Percentiles rank a stretch among this genome's conserved stretches.
Evolutionary conservation across 352 stramenopile genomes (phyloP).

Genomic region (Lagenidium giganteum): DNA sequence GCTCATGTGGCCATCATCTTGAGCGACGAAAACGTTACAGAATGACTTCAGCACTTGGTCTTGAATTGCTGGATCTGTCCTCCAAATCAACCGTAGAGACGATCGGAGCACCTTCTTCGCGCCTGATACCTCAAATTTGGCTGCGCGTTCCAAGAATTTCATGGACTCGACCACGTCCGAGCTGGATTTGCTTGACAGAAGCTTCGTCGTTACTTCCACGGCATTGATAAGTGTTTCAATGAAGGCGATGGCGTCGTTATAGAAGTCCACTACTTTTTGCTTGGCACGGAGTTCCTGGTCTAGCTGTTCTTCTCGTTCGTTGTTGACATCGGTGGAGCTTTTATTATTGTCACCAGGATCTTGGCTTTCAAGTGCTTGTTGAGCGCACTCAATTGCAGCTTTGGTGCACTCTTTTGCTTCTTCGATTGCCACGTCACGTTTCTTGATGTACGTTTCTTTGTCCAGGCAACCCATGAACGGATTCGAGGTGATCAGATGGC

Average conservation of each 20-base stretch:
- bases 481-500: constrained; percentile 91
- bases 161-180: constrained; percentile 93
- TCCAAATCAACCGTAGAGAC: constrained; percentile 90
- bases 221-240: constrained; percentile 87
- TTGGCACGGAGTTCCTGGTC: constrained; percentile 77
- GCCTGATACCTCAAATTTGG: constrained; percentile 87
- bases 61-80: constrained; percentile 82
- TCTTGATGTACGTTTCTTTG: constrained; percentile 68
- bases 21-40: constrained; percentile 54
- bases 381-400: constrained; percentile 76
- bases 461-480: constrained; percentile 92
- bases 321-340: constrained; percentile 14
- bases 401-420: constrained; percentile 55
- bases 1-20: constrained; percentile 35
- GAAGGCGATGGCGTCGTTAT: constrained; percentile 89
- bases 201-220: constrained; percentile 66
- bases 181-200: constrained; percentile 88
- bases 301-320: constrained; percentile 33
- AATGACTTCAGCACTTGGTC: constrained; percentile 89
- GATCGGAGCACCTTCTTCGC: constrained; percentile 89
- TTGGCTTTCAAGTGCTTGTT: no score
- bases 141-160: constrained; percentile 91
- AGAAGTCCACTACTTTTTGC: constrained; percentile 86
- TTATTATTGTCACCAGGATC: no score
- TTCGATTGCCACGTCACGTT: constrained; percentile 70